Base-by-base conservation (phyloP, 306 rosid genomes). In the Prunus mume region DNA sequence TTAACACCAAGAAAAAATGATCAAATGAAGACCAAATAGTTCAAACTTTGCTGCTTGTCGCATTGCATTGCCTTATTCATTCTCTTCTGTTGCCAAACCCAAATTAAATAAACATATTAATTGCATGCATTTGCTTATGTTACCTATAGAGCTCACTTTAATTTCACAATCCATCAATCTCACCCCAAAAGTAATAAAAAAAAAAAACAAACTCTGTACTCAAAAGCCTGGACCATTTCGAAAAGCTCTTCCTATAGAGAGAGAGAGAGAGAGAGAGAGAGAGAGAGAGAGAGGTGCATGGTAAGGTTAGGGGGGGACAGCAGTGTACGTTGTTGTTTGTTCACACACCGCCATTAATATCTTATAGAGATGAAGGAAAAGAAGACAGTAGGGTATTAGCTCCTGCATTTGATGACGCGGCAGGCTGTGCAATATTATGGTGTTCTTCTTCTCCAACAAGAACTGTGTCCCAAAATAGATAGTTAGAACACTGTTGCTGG, bases 401-500 rank as follows among this genome's bases (percentile, higher is more conserved):
- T 84, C 84, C 92, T 69, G 85, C 68, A 66, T 82, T 77, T 49
- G 91, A 82, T 32, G 93, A 83, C 71, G 91, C 68, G 38, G 81
- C 68, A 50, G 81, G 80, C 2, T 92, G 85, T 69, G 71, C 78
- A 30, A 81, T 68, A 62, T 60, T 73, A 43, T 79, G 64, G 55
- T 74, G 83, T 75, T 86, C 90, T 65, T 77, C 96, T 75, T 86
- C 90, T 65, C 79, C 96, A 64, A 85, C 87, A 52, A 82, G 34
- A 4, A 60, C 79, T 65, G 47, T 24, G 69, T 95, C 98, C 98
- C 98, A 95, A 68, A 92, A 95, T 32, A 92, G 90, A 83, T 89
- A 92, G 75, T 75, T 92, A 10, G 97, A 75, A 74, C 91, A 86
- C 2, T 92, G 91, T 70, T 88, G 96, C 51, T 94, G 95, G 15